Evolutionary conservation across 495 filamentous ascomycete species (phyloP), one percentile per base, ranked within the genome.

Genomic region (Astrothelium subdiscretum): DNA sequence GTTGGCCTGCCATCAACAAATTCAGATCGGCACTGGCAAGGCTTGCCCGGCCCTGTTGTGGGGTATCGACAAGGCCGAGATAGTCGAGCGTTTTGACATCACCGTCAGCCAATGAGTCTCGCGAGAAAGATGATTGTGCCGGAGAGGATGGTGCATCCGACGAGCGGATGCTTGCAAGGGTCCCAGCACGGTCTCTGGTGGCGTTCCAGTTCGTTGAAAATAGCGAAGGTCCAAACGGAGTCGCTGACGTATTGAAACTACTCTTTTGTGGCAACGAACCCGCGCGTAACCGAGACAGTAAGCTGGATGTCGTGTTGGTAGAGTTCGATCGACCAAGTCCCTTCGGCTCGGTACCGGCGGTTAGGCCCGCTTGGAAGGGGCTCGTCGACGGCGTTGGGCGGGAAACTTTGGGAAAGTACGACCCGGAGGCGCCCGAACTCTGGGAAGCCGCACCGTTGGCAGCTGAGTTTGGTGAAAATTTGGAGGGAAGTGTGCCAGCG

Each of bases 71-170:
- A 62, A 98, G 80, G 44, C 94, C 94, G 68, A 98, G 81, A 69
- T 97, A 98, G 66, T 98, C 94, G 72, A 98, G 78, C 38, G 95
- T 98, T 68, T 88, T 89, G 69, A 96, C 91, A 73, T 97, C 92
- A 42, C 84, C 88, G 70, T 96, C 92, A 24, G 83, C 83, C 20
- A 86, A 79, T n/a, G 90, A 91, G 69, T 96, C 92, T 62, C 87
- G 83, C 4, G 91, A 95, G 70, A 92, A 95, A 3, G 90, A 87
- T 15, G 92, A 96, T 62, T 91, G 88, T 31, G 88, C 85, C 1
- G 92, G 94, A 52, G 94, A 98, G 54, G 86, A 86, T 0, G 90
- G 91, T 8, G 85, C 85, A 73, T 96, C 91, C n/a, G 90, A 92
- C n/a, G 83, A 88, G 29, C 81, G 77, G 69, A 96, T 92, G 71